These are phyloP conservation scores for Capronia coronata DNA, from an alignment of 2,329 filamentous ascomycete species.

Conservation along the genomic window DNA sequence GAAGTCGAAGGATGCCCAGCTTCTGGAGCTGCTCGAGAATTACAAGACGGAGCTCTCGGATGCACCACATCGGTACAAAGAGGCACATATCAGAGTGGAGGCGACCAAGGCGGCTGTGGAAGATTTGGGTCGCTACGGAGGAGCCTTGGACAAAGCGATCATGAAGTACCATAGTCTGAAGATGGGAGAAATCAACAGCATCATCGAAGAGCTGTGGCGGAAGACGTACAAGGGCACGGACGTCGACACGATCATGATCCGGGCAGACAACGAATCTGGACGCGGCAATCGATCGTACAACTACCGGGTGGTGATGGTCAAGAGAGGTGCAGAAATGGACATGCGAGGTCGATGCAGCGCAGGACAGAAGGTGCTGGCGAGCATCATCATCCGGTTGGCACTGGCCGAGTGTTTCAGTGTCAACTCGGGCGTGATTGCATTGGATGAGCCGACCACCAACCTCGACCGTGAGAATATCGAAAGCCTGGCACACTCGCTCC, in stretches of 20 bases:
- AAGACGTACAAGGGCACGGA: slow-evolving; percentile 95
- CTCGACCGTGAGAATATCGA: slow-evolving; percentile 92
- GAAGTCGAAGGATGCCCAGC: slow-evolving; percentile 76
- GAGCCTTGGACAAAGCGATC: slow-evolving; percentile 87
- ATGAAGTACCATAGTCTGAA: slow-evolving; percentile 95
- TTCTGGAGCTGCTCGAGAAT: slow-evolving; percentile 64
- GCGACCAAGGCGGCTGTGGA: slow-evolving; percentile 90
- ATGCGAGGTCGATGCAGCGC: slow-evolving; percentile 97
- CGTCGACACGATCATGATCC: slow-evolving; percentile 92
- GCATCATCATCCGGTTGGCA: slow-evolving; percentile 94
- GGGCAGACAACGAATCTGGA: slow-evolving; percentile 70
- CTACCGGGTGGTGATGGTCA: slow-evolving; percentile 96
- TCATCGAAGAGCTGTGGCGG: slow-evolving; percentile 94
- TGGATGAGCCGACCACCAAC: slow-evolving; percentile 97
- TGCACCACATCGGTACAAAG: slow-evolving; percentile 71
- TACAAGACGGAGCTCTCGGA: slow-evolving; percentile 84
- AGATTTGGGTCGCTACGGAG: slow-evolving; percentile 73
- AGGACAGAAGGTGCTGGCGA: slow-evolving; percentile 91
- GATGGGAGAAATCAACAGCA: slow-evolving; percentile 97
- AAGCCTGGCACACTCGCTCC: slow-evolving; percentile 74
- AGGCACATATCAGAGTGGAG: slow-evolving; percentile 80
- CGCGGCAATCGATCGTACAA: slow-evolving; percentile 77
- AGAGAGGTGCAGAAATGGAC: slow-evolving; percentile 96
- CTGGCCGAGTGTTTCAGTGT: slow-evolving; percentile 94
- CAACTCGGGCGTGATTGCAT: slow-evolving; percentile 90